Evolutionary conservation across 129 eudicot genomes (phyloP).

Genomic region (Flaveria bidentis): DNA sequence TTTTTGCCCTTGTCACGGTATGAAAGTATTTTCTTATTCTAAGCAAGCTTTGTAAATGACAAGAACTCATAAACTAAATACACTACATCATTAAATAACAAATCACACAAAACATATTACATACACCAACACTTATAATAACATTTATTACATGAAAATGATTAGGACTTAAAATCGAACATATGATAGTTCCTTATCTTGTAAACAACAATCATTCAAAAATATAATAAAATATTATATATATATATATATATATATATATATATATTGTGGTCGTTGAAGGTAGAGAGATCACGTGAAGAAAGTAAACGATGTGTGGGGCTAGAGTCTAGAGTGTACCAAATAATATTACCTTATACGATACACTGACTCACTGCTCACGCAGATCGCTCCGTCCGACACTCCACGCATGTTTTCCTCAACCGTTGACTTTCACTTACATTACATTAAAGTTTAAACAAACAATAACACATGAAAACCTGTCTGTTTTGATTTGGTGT

Average conservation of each 20-base stretch:
- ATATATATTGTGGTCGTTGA: not conserved
- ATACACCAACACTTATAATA: not conserved
- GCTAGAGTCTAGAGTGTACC: not conserved
- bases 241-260: too few relatives aligned
- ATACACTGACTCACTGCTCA: slow-evolving; percentile 3
- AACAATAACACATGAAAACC: not conserved
- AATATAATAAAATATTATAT: not conserved
- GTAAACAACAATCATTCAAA: not conserved
- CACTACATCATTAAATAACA: not conserved
- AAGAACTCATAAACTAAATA: not conserved
- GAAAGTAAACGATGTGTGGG: not conserved
- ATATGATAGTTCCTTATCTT: not conserved
- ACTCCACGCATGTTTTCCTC: slow-evolving; percentile 30
- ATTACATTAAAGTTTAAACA: not conserved
- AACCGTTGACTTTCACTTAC: slow-evolving; percentile 21
- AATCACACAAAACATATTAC: not conserved
- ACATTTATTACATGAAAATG: not conserved
- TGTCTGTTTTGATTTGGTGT: not conserved
- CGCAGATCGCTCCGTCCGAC: slow-evolving; percentile 38
- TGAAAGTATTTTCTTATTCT: too few relatives aligned
- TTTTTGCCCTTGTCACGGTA: too few relatives aligned
- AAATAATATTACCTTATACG: not conserved
- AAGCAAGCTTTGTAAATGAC: not conserved
- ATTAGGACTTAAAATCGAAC: not conserved
- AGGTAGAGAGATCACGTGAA: not conserved